A percentile compares a stretch with the other conserved stretches of the same genome.
Evolutionary conservation across 345 rosid genomes (phyloP).

Genomic region (Eucalyptus grandis): DNA sequence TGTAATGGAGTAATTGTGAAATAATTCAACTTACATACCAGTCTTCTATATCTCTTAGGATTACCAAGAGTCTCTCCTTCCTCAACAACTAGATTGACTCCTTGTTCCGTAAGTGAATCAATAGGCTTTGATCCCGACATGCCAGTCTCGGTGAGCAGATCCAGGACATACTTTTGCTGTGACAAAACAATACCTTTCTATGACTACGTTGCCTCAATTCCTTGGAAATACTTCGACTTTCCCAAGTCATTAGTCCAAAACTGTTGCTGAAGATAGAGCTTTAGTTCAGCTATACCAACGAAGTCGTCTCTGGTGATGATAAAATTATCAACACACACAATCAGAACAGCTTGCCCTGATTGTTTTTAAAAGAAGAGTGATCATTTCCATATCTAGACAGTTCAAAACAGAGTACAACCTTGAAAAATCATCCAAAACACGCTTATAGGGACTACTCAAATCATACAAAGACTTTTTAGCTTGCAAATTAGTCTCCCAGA

Average conservation of each 20-base stretch:
- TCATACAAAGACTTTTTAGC: neutral
- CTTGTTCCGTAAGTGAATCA: neutral
- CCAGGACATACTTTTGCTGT: neutral
- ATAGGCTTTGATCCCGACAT: neutral
- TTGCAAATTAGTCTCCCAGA: neutral
- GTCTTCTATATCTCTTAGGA: neutral
- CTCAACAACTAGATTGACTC: neutral
- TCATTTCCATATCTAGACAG: neutral
- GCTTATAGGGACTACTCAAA: neutral
- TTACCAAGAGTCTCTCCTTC: neutral
- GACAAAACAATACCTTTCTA: neutral
- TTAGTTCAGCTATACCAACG: neutral
- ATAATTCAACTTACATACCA: neutral
- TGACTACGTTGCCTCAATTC: neutral
- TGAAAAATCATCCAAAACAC: neutral
- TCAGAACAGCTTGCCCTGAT: neutral
- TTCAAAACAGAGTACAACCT: neutral
- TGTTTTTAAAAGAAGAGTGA: neutral
- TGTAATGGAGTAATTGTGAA: neutral
- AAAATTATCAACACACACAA: neutral
- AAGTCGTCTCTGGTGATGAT: neutral
- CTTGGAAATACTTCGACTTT: neutral
- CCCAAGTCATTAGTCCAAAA: neutral
- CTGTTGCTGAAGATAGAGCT: neutral
- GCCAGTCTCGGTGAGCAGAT: neutral